phyloP scores from a whole-genome alignment of 345 rosid genomes.

The Turnera subulata region DNA sequence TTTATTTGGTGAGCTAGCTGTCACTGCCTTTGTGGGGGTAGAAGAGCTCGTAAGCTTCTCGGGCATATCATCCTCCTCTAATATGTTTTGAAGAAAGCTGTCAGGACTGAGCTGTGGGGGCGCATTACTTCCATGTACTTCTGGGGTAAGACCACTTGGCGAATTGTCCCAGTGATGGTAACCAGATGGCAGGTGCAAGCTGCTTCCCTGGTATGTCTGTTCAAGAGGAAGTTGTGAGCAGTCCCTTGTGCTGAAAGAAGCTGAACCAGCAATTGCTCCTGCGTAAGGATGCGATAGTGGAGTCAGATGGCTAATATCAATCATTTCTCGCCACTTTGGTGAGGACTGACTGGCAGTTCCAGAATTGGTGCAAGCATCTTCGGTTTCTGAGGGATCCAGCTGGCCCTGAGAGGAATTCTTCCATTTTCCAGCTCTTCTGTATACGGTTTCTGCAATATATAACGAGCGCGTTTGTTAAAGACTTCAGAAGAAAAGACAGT shows the following conservation, averaged over 20 bases:
- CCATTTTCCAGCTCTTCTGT: conserved; percentile 12
- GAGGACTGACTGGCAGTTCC: conserved; percentile 17
- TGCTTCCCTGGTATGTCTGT: conserved; percentile 11
- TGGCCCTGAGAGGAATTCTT: conserved; percentile 23
- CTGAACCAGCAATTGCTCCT: conserved; percentile 20
- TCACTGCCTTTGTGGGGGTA: conserved; percentile 15
- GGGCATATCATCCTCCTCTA: conserved; percentile 14
- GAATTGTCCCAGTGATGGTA: conserved; percentile 6
- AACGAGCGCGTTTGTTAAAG: background rate
- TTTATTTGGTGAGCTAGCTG: conserved; percentile 20
- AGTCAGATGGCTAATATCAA: conserved; percentile 17
- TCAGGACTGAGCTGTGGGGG: conserved; percentile 8
- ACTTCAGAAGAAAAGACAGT: too few species aligned
- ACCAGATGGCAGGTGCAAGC: conserved; percentile 16
- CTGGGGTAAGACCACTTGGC: conserved; percentile 15
- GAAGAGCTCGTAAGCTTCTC: conserved; percentile 10
- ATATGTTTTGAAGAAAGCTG: conserved; percentile 1
- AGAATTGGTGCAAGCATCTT: background rate
- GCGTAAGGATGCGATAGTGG: conserved; percentile 14
- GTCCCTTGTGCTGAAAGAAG: conserved; percentile 10
- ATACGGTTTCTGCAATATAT: conserved; percentile 23
- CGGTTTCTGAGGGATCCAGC: conserved; percentile 8
- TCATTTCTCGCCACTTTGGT: conserved; percentile 22
- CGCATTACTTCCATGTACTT: background rate
- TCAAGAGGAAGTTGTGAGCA: background rate